Base-by-base conservation (phyloP, 1,284 basidiomycete genomes). In the Ceratorhiza oryzae-sativae region DNA sequence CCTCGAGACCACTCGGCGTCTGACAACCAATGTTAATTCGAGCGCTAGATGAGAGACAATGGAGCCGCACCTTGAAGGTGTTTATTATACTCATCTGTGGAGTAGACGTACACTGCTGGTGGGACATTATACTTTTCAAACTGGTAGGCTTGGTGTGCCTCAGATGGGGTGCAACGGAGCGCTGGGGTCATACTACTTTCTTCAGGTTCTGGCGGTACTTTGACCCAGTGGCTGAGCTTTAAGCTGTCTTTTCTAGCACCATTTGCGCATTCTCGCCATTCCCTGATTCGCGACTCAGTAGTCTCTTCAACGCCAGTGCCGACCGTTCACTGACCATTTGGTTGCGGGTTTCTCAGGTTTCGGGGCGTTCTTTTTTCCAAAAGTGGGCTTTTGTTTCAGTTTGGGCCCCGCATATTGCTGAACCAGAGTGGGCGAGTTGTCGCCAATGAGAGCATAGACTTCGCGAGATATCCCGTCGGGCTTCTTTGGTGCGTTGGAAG, bases 401-500 rank as follows among this genome's bases (percentile, higher is more conserved):
- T 91, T 90, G 42, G 95, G 92, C 77, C 92, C 55, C 74, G 75
- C 55, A 65, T 73, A 45, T 60, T 77, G 71, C 20, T 89, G 86
- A 0, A 88, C 88, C 46, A 98, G 85, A 0, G 91, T 90, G 1
- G 96, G 94, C 4, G 91, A 91, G 71, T 94, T 93, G 76, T 94
- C 90, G 20, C 97, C 97, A 75, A 99, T 97, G 73, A 99, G 87
- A 0, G 93, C 90, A 80, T 93, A 98, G 1, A 99, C 85, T 80
- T 98, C 96, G 75, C 95, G 86, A 0, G 94, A 91, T 75, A 98
- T 97, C 27, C 96, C 97, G 39, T 95, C 93, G 0, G 91, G 92
- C 80, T 93, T 94, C 77, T 85, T 84, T 20, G 77, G 73, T 8
- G 81, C 76, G 25, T 59, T 62, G 32, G 79, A 48, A 3, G 49